Evolutionary conservation across 2,329 filamentous ascomycete species (phyloP).

Genomic region (Cryphonectria parasitica): DNA sequence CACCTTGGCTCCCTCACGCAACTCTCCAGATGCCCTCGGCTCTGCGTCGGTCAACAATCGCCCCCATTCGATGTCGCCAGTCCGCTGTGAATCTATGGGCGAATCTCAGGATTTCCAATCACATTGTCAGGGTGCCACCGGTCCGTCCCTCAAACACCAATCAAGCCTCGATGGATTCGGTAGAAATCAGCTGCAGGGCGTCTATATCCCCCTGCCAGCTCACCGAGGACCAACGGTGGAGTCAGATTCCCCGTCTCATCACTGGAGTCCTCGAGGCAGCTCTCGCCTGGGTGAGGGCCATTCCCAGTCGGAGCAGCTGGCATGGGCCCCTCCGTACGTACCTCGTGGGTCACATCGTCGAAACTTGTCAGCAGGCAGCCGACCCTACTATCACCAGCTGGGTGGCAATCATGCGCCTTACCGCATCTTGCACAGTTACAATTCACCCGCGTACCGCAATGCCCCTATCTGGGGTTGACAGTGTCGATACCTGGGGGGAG

Average conservation of each 20-base stretch:
- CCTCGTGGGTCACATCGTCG: slow-evolving; percentile 43
- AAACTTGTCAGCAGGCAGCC: slow-evolving; percentile 42
- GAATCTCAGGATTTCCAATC: slow-evolving; percentile 29
- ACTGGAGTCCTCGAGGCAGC: slow-evolving; percentile 35
- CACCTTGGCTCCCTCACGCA: slow-evolving; percentile 36
- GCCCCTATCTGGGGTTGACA: slow-evolving; percentile 59
- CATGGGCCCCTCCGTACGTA: slow-evolving; percentile 39
- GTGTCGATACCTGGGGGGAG: not conserved
- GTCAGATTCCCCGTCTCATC: not conserved
- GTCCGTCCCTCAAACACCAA: slow-evolving; percentile 25
- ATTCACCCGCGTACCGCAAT: slow-evolving; percentile 59
- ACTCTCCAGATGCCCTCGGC: slow-evolving; percentile 32
- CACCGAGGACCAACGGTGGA: slow-evolving; percentile 4
- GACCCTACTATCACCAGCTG: slow-evolving; percentile 30
- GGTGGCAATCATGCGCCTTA: slow-evolving; percentile 44
- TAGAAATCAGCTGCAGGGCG: slow-evolving; percentile 16
- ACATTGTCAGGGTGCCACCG: slow-evolving; percentile 22
- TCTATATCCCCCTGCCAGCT: slow-evolving; percentile 2
- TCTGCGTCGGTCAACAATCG: slow-evolving; percentile 38
- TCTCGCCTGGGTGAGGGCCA: slow-evolving; percentile 33
- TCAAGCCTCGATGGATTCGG: slow-evolving; percentile 17
- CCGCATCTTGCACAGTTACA: slow-evolving; percentile 61
- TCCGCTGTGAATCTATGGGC: slow-evolving; percentile 29
- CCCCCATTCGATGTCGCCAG: slow-evolving; percentile 40
- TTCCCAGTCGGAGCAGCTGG: slow-evolving; percentile 39